Evolutionary conservation across 2,329 filamentous ascomycete genomes (phyloP), one percentile per base, ranked within the genome.

Genomic region (Colletotrichum echinochloae): DNA sequence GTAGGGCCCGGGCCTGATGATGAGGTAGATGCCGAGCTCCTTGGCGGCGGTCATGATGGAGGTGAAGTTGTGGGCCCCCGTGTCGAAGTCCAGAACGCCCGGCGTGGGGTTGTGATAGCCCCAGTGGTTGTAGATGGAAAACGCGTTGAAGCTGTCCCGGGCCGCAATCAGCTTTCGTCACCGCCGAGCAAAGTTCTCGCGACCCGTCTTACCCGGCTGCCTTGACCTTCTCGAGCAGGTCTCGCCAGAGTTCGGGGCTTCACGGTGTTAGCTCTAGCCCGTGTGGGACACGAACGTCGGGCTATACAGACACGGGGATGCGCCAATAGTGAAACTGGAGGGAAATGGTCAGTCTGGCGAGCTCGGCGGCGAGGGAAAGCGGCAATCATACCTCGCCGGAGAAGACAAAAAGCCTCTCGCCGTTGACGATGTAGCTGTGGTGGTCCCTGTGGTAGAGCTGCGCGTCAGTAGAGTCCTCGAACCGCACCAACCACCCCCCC

Each of bases 1-100:
- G 66, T 91, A 91, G 0, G 88, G 88, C 0, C 89, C 89, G 0
- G 88, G 87, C 0, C 89, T 82, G 5, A 86, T 76, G 1, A 85
- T 78, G 1, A 84, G 76, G 37, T 82, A 75, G 39, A 85, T 71
- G 8, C 81, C 83, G 61, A 81, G 78, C 39, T 84, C 81, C 61
- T 84, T 80, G 0, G 83, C 83, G 16, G 83, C 77, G 11, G 77
- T 77, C 75, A 87, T 84, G 74, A 85, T 87, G 14, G 76, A 76
- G 1, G 83, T 83, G 56, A 88, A 81, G 59, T 88, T 81, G 62
- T 87, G 87, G 18, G 79, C 78, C 5, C 76, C 78, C 11, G 60
- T 72, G 12, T 76, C 79, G 5, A 74, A 77, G 35, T 76, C 74
- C 80, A 81, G 66, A 84, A 85, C 71, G 0, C 79, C 81, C 0